Evolutionary conservation across 2,329 filamentous ascomycete genomes (phyloP), one percentile per base, ranked within the genome.

Genomic region (Ophiobolus disseminans): DNA sequence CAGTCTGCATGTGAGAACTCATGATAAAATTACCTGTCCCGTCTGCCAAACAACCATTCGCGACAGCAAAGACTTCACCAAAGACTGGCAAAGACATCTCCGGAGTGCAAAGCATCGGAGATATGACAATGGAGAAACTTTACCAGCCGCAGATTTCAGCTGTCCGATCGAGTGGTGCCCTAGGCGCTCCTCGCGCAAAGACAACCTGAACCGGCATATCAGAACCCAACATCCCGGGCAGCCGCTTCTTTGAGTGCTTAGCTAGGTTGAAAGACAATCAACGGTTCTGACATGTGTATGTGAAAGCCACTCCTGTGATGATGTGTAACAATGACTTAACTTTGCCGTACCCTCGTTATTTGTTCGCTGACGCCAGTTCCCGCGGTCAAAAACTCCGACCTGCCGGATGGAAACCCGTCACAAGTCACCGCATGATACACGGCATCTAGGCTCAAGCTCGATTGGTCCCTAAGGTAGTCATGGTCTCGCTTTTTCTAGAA

Each of bases 101-200:
- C 21, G 34, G 38, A 5, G 31, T 6, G 16, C 20, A 11, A 45
- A 30, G 21, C 45, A 48, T 16, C 45, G 32, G 13, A 22, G 28
- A n/a, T n/a, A n/a, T n/a, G n/a, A n/a, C n/a, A n/a, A n/a, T n/a
- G n/a, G n/a, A n/a, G n/a, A n/a, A n/a, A n/a, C n/a, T n/a, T n/a
- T n/a, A n/a, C 23, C 6, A 26, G 23, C 11, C 6, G 23, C 7
- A 26, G 23, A 26, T 26, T 26, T 26, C 7, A 7, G 23, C 23
- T 26, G 23, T 26, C 23, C 3, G 32, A 20, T 48, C n/a, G 17
- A 31, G 9, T 38, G 39, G 32, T 48, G 45, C 23, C 25, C 8
- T 17, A 48, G 38, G 38, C 32, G 23, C n/a, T 41, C 42, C 32
- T 35, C 40, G 63, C 63, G 48, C 82, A 81, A 55, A 76, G 79